phyloP scores from a whole-genome alignment of 2,329 filamentous ascomycete genomes.

The Aspergillaceae sp. region DNA sequence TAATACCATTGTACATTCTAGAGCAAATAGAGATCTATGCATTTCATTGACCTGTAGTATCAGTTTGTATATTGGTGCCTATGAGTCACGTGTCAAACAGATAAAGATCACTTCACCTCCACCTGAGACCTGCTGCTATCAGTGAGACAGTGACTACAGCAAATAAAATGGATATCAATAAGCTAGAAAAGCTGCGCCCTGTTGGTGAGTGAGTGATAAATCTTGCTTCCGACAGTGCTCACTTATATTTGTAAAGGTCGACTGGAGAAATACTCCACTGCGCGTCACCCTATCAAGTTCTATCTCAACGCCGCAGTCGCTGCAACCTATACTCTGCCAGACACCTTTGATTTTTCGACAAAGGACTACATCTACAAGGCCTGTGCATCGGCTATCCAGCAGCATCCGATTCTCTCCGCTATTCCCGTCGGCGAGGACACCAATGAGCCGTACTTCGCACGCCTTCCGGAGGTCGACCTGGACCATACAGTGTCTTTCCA shows the following conservation, averaged over 20 bases:
- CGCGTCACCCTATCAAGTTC: conserved; percentile 35
- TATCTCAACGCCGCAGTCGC: conserved; percentile 39
- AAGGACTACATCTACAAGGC: conserved; percentile 31
- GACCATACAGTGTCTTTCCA: conserved; percentile 29
- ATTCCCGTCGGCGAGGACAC: conserved; percentile 35
- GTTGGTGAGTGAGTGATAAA: conserved; percentile 17
- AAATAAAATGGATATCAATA: conserved; percentile 37
- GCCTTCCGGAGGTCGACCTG: conserved; percentile 37
- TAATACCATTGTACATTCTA: neutral
- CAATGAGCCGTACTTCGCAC: conserved; percentile 36
- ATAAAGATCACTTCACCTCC: too few species aligned
- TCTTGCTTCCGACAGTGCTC: conserved; percentile 3
- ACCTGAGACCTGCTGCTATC: too few species aligned
- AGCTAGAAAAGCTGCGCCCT: conserved; percentile 27
- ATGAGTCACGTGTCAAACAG: neutral
- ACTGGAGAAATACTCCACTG: conserved; percentile 38
- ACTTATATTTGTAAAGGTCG: conserved; percentile 23
- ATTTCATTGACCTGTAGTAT: neutral
- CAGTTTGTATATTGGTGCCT: neutral
- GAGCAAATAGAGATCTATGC: too few species aligned
- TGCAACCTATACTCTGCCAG: conserved; percentile 29
- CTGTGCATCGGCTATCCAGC: conserved; percentile 26
- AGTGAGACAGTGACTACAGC: too few species aligned
- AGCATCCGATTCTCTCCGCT: conserved; percentile 37
- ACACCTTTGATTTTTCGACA: conserved; percentile 13